Conservation (phyloP, 139 green algal species). For the Picochlorum sp. region DNA sequence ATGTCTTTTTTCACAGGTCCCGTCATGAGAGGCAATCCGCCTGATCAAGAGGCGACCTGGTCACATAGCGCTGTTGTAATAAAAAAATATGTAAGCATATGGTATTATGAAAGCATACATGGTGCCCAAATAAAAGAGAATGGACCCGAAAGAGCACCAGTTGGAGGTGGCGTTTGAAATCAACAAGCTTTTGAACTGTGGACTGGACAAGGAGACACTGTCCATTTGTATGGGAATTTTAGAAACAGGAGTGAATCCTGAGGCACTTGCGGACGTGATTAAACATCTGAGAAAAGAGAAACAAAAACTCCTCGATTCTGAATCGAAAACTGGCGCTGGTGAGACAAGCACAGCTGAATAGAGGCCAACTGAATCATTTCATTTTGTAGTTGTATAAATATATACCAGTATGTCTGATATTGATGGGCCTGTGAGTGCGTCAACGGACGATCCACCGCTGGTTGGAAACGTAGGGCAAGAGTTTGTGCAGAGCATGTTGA, state of each 20-base stretch:
- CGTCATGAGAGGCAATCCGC: too few relatives aligned
- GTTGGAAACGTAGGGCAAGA: slow-evolving; percentile 20
- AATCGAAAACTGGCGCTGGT: too few relatives aligned
- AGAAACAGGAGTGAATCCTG: slow-evolving; percentile 70
- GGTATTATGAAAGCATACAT: neutral
- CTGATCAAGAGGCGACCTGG: too few relatives aligned
- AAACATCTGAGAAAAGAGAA: slow-evolving; percentile 47
- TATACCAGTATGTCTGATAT: too few relatives aligned
- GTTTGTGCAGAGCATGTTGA: slow-evolving; percentile 36
- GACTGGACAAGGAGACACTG: slow-evolving; percentile 60
- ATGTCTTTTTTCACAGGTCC: too few relatives aligned
- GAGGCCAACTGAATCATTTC: too few relatives aligned
- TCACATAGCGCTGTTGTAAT: too few relatives aligned
- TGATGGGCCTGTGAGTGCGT: neutral
- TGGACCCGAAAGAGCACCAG: slow-evolving; percentile 1
- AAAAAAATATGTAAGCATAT: too few relatives aligned
- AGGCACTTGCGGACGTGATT: slow-evolving; percentile 65
- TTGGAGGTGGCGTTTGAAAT: slow-evolving; percentile 18
- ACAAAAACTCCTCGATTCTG: too few relatives aligned
- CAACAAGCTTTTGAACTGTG: slow-evolving; percentile 28
- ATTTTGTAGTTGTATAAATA: too few relatives aligned
- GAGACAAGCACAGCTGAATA: too few relatives aligned
- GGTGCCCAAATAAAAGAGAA: neutral
- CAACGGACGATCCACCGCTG: slow-evolving; percentile 12
- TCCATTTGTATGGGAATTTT: slow-evolving; percentile 59